These are phyloP conservation scores for Galeopsis tetrahit DNA, from an alignment of 257 asterid genomes.

Conservation along the genomic window DNA sequence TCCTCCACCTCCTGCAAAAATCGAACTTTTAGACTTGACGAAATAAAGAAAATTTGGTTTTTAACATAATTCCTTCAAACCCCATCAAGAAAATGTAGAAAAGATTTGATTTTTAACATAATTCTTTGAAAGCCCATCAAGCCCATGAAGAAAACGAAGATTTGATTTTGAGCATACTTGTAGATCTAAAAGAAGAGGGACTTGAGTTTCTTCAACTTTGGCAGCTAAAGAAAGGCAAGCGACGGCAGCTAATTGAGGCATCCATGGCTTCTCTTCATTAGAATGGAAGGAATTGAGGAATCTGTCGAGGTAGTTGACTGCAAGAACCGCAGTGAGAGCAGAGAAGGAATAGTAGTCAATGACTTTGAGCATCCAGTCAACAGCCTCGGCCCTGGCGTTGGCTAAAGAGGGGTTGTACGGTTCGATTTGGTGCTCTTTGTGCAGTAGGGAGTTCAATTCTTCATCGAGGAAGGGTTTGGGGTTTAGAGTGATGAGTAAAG, in stretches of 20 bases:
- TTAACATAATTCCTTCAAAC: not conserved
- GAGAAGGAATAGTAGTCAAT: constrained; percentile 49
- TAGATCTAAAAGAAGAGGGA: constrained; percentile 60
- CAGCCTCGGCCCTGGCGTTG: constrained; percentile 50
- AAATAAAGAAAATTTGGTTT: not conserved
- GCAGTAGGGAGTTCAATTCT: constrained; percentile 52
- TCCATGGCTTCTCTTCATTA: constrained; percentile 56
- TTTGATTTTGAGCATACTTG: constrained; percentile 41
- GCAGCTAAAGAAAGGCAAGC: constrained; percentile 68
- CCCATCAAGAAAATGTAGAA: not conserved
- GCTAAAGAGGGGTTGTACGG: constrained; percentile 35
- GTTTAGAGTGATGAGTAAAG: not conserved
- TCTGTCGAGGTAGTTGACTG: constrained; percentile 54
- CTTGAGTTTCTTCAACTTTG: constrained; percentile 59
- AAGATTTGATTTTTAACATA: constrained; percentile 4
- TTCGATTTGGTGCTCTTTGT: constrained; percentile 57
- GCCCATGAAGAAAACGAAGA: too few species aligned
- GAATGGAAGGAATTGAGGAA: constrained; percentile 35
- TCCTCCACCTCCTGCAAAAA: constrained; percentile 46
- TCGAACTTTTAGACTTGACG: too few species aligned
- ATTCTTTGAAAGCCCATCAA: too few species aligned
- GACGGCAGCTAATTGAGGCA: constrained; percentile 59
- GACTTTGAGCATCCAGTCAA: constrained; percentile 59
- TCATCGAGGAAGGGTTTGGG: constrained; percentile 35
- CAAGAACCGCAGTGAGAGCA: constrained; percentile 60